phyloP scores from a whole-genome alignment of 23 red algal species.

The Gracilaria vermiculophylla region DNA sequence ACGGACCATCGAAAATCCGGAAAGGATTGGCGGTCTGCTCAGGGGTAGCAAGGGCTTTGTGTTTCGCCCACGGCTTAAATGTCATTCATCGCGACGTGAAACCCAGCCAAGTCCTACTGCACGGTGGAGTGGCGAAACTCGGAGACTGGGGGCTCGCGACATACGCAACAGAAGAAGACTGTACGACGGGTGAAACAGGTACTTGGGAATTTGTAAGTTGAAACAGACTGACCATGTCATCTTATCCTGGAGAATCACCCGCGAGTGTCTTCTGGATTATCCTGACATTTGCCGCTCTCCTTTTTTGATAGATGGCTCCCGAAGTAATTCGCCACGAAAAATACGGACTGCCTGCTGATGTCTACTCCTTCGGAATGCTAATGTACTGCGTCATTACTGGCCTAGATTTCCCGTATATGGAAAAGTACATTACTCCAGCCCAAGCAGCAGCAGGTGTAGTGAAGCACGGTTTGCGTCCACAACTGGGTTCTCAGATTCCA shows the following conservation, averaged over 20 bases:
- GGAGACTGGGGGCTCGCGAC: constrained; percentile 73
- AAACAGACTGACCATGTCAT: neutral
- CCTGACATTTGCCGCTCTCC: neutral
- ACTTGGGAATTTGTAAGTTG: constrained; percentile 69
- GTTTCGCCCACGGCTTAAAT: constrained; percentile 72
- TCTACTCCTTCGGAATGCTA: constrained; percentile 52
- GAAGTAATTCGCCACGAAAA: constrained; percentile 57
- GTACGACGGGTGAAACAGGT: constrained; percentile 66
- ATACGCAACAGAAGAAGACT: neutral
- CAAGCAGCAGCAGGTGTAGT: constrained; percentile 59
- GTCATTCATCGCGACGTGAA: constrained; percentile 93
- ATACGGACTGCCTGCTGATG: constrained; percentile 60
- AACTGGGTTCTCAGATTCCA: neutral
- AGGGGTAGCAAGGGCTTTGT: constrained; percentile 54
- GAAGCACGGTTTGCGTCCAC: constrained; percentile 24
- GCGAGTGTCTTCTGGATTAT: neutral
- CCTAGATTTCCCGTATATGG: constrained; percentile 41
- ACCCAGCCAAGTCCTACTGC: constrained; percentile 79
- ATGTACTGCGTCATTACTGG: constrained; percentile 41
- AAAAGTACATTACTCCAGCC: constrained; percentile 46
- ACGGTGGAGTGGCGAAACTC: constrained; percentile 57
- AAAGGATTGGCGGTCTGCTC: constrained; percentile 28
- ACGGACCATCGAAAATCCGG: neutral
- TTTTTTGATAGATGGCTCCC: constrained; percentile 32
- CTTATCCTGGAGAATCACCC: neutral